Evolutionary conservation across 805 yeast species (phyloP), one percentile per base, ranked within the genome.

Genomic region (Pichia sporocuriosa): DNA sequence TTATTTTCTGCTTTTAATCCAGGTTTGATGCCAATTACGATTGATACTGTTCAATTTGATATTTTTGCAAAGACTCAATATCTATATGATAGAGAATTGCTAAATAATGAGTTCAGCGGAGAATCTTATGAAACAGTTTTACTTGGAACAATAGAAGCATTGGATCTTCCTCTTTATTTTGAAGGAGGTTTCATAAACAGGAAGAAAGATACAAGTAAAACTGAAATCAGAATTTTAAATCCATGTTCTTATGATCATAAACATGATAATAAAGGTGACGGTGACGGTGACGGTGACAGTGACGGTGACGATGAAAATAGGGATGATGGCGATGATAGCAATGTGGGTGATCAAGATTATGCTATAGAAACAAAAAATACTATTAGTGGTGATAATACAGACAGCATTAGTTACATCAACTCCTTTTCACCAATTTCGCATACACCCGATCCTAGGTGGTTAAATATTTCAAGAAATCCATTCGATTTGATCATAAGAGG

Each of bases 401-500:
- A 22, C 16, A 25, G 19, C 17, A 17, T 2, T 16, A 1, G 13
- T 4, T 4, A 8, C 2, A 4, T 30, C 1, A 8, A 2, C 5
- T 24, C 28, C 6, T 7, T 35, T 24, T 17, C n/a, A n/a, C 45
- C 45, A 7, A 40, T 37, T 8, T 30, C 35, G 9, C 40, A 32
- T 23, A 11, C 47, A 22, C 63, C 64, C 9, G 49, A 51, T 23
- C 63, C 72, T 40, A 79, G 79, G 54, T 89, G 97, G 97, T 73
- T 75, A 39, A 67, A 68, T 11, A 75, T 90, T 11, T 77, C 82
- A 10, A 74, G 77, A 46, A 75, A 84, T 55, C 95, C 95, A 11
- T 90, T 89, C 59, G 96, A 87, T 46, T 66, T 90, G 50, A 83
- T 87, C 17, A 70, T 90, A 3, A 69, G 95, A 37, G 97, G 97